phyloP scores from a whole-genome alignment of 495 filamentous ascomycete genomes.

The Daldinia vernicosa region DNA sequence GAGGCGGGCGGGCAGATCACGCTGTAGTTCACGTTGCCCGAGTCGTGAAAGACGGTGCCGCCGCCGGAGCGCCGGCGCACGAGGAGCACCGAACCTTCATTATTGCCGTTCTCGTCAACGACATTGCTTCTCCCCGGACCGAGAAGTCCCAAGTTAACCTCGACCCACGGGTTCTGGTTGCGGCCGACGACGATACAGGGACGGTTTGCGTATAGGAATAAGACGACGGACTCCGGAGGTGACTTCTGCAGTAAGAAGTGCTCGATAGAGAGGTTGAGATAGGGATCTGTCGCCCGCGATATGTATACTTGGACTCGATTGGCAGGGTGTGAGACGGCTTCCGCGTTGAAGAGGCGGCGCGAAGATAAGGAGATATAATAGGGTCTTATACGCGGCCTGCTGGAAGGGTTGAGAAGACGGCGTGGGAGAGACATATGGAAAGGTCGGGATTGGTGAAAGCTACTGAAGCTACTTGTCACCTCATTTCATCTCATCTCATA shows the following conservation, averaged over 20 bases:
- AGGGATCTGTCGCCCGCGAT: slow-evolving; percentile 78
- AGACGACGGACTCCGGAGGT: slow-evolving; percentile 71
- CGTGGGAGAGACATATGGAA: slow-evolving; percentile 31
- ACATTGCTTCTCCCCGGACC: neutral
- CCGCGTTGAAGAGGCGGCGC: slow-evolving; percentile 39
- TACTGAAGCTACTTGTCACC: neutral
- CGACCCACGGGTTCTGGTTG: slow-evolving; percentile 97
- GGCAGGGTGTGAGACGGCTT: slow-evolving; percentile 36
- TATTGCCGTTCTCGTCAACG: slow-evolving; percentile 28
- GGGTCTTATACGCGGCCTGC: slow-evolving; percentile 14
- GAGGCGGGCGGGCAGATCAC: slow-evolving; percentile 78
- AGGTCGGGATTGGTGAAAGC: neutral
- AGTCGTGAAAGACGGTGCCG: slow-evolving; percentile 92
- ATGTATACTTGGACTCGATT: slow-evolving; percentile 71
- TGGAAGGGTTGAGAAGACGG: slow-evolving; percentile 21
- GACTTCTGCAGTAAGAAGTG: slow-evolving; percentile 83
- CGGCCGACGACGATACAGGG: slow-evolving; percentile 90
- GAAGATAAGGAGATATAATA: neutral
- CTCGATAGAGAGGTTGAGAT: slow-evolving; percentile 94
- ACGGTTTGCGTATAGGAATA: slow-evolving; percentile 88
- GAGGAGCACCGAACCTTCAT: slow-evolving; percentile 58
- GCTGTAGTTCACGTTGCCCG: slow-evolving; percentile 91
- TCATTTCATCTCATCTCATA: slow-evolving; percentile 5
- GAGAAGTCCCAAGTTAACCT: slow-evolving; percentile 76
- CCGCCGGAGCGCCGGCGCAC: slow-evolving; percentile 88